Evolutionary conservation across 306 rosid genomes (phyloP).

Genomic region (Luffa aegyptiaca): DNA sequence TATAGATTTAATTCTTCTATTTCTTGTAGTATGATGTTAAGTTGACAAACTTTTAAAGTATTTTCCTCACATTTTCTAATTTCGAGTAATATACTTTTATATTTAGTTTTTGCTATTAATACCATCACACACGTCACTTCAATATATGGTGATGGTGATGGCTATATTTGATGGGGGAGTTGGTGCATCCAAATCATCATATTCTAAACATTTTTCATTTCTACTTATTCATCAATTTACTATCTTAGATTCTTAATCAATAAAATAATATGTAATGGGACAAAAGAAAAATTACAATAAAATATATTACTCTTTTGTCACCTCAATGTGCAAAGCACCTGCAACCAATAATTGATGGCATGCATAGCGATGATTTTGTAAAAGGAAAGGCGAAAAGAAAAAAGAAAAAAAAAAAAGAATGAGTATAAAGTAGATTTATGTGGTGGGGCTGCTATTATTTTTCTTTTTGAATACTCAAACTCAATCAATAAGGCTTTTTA

Average conservation of each 20-base stretch:
- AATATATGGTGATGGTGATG: background rate
- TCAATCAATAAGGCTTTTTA: background rate
- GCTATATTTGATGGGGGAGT: background rate
- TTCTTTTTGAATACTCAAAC: conserved; percentile 9
- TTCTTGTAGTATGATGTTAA: background rate
- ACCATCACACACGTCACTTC: background rate
- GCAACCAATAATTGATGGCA: conserved; percentile 1
- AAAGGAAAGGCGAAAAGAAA: background rate
- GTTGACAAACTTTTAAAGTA: background rate
- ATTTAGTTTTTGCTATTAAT: background rate
- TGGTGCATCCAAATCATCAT: background rate
- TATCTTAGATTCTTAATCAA: background rate
- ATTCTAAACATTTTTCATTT: background rate
- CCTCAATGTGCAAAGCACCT: background rate
- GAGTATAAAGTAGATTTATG: background rate
- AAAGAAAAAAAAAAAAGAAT: background rate
- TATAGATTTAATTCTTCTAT: too few relatives aligned
- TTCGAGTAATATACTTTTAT: background rate
- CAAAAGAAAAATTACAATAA: background rate
- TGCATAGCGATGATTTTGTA: background rate
- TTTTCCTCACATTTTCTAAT: background rate
- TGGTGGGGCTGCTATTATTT: conserved; percentile 3
- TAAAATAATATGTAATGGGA: background rate
- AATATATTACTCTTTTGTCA: background rate
- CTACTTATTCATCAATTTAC: background rate